phyloP scores from a whole-genome alignment of 441 rosid genomes.

The Erodium texanum region DNA sequence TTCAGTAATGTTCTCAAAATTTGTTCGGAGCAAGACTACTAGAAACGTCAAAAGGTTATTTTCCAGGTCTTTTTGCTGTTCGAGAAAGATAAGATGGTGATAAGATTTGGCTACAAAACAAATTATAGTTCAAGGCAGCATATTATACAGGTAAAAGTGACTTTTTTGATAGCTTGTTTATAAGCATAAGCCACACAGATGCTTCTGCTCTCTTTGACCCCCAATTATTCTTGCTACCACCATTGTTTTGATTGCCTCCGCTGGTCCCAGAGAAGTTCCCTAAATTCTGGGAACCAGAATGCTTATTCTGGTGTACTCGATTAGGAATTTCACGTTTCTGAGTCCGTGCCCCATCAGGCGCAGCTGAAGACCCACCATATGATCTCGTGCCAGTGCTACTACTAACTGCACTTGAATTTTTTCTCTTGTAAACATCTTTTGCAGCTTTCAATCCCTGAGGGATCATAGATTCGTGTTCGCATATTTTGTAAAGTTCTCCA shows the following conservation, averaged over 20 bases:
- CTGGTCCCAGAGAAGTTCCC: conserved; percentile 36
- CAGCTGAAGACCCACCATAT: conserved; percentile 40
- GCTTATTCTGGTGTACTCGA: conserved; percentile 66
- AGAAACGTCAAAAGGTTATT: background rate
- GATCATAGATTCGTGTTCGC: conserved; percentile 62
- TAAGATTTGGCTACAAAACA: background rate
- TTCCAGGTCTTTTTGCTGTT: background rate
- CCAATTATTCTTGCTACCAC: conserved; percentile 61
- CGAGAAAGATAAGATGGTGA: background rate
- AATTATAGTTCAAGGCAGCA: conserved; percentile 12
- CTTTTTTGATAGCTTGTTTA: conserved; percentile 74
- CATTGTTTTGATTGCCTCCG: conserved; percentile 38
- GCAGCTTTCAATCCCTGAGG: conserved; percentile 74
- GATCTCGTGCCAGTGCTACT: conserved; percentile 28
- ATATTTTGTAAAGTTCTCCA: conserved; percentile 78
- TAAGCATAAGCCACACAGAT: conserved; percentile 70
- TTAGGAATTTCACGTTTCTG: conserved; percentile 59
- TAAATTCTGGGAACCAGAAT: conserved; percentile 48
- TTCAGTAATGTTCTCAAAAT: background rate
- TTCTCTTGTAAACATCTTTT: conserved; percentile 64
- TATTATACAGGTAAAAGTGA: conserved; percentile 72
- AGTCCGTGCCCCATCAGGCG: conserved; percentile 47
- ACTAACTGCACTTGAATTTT: conserved; percentile 41
- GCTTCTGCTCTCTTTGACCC: conserved; percentile 67
- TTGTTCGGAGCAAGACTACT: background rate